Evolutionary conservation across 164 flowering plant species (phyloP), one percentile per base, ranked within the genome.

Genomic region (Dillenia suffruticosa): DNA sequence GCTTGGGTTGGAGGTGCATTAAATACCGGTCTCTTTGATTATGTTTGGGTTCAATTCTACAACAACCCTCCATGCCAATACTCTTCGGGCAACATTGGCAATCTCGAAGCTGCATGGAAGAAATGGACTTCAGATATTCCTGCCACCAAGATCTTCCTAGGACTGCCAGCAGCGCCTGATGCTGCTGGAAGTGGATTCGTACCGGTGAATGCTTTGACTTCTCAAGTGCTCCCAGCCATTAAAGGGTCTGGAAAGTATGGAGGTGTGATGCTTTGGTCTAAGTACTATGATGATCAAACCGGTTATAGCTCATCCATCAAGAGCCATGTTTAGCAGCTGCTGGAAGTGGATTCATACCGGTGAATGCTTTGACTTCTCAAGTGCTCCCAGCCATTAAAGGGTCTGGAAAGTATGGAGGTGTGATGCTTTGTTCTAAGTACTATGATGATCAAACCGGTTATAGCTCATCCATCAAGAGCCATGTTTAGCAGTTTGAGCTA

Each of bases 11-110:
- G 61, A 1, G 17, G 9, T 1, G 75, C 75, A 10, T 11, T 75
- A 2, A 46, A 51, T 17, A 68, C 72, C 12, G 75, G 72, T 1
- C 53, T 75, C 13, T 75, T 75, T 32, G 72, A 75, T 62, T 67
- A 49, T 43, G 73, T 69, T 15, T 73, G 68, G 70, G 69, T 73
- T 2, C 73, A 73, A 48, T 73, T 68, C 17, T 69, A 69, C 46
- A 68, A 72, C 24, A 72, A 72, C 15, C 69, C 72, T 40, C 56
- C 61, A 22, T 72, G 76, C 26, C 59, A 72, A 44, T 72, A 59
- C 16, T 10, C 32, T 17, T 44, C 51, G 12, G 63, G 70, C 2
- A 58, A 68, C 24, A 12, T 58, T 51, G 54, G 1, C 4, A 49
- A 55, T 12, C 62, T 68, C 9, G 10, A 17, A 56, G 54, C 22